Evolutionary conservation across 495 filamentous ascomycete genomes (phyloP), one percentile per base, ranked within the genome.

Genomic region (Podospora bellae-mahoneyi): DNA sequence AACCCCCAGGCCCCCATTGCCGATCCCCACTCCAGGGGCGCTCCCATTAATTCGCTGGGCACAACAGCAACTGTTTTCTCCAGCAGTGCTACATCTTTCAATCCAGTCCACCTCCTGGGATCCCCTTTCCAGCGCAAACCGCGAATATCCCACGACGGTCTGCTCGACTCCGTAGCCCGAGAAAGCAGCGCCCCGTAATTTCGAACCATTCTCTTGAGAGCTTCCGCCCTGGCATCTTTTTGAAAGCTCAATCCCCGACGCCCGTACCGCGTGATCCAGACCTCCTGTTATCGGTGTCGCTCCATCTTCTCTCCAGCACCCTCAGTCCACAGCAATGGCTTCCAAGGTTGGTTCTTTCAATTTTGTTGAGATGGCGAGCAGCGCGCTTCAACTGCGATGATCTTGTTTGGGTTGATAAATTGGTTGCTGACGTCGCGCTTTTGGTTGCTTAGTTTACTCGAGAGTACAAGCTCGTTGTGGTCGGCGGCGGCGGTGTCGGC

Each of bases 381-480:
- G 7, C 39, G 39, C 39, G 39, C 39, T 48, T 16, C 26, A 20
- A 62, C 32, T 62, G 23, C 30, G 4, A 15, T 60, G 6, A 30
- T 20, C 58, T 15, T 60, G 6, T 30, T 62, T 62, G 6, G 15
- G 9, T 16, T 9, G 1, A 48, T 55, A 23, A 23, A 23, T 23
- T 23, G 23, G 1, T 66, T 54, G 67, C 71, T 73, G 26, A 73
- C 65, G 54, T 55, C 23, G 2, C 18, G n/a, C 26, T 9, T 53
- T 60, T 6, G 39, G 39, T 56, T n/a, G 9, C 65, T 69, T 81
- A 98, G 92, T 97, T 97, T 80, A 86, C 97, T 73, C 87, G 95
- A 88, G 95, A 99, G 82, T 99, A 99, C 84, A 99, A 99, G 83
- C 82, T 99, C 77, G 95, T 99, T 32, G 95, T 99, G 20, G 95